Base-by-base conservation (phyloP, 306 rosid genomes). In the Fragaria ananassa region DNA sequence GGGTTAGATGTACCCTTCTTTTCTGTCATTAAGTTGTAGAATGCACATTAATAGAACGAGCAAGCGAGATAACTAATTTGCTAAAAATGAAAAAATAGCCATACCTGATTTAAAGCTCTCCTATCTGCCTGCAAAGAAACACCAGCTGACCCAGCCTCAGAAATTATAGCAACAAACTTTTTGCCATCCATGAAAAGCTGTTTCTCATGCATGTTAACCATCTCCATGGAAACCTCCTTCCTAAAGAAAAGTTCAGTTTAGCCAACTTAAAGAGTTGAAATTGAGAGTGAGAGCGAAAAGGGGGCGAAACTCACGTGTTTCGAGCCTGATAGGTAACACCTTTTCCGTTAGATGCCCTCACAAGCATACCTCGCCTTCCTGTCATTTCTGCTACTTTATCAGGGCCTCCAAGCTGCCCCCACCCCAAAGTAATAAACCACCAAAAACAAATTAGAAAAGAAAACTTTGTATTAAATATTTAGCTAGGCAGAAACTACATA, bases 361-460 rank as follows among this genome's bases (percentile, higher is more conserved):
- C 99, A 82, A 95, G 96, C 99, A 95, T 95, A 79, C 99, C 99
- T 81, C 99, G 91, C 87, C 99, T 92, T 85, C 99, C 99, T 44
- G 99, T 95, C 76, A 95, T 89, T 87, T 95, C 99, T 60, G 97
- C 93, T 67, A 95, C 97, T 70, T 90, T 95, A 60, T 95, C 99
- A 73, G 99, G 99, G 53, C 99, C 99, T 68, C 99, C 97, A 58
- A 95, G 89, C 99, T 95, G 91, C 76, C 39, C 13, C 64, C 65
- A 31, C 44, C 66, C 66, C 50, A 58, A 62, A 63, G 27, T 77
- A 49, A 42, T 18, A 64, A 35, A 29, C 37, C n/a, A 5, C 37
- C n/a, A 6, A 62, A 62, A 29, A 14, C 1, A 62, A 29, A 29
- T 14, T 17, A 37, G 37, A 29, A 29, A 61, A 31, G 15, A 75